Conservation (phyloP, 2,329 filamentous ascomycete species). For the Pseudopithomyces maydicus region DNA sequence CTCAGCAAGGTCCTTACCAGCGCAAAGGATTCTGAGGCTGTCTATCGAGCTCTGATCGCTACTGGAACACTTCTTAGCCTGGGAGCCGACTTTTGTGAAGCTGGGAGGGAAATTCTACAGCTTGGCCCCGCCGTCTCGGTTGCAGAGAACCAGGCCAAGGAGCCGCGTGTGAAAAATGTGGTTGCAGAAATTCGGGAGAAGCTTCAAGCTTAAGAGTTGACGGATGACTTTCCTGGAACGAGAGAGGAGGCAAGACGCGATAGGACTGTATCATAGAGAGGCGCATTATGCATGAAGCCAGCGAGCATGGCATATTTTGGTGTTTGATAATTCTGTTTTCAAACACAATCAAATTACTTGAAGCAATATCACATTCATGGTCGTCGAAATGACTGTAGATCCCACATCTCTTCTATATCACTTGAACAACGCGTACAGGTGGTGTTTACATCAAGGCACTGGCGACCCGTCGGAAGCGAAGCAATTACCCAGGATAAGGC, state of each 20-base stretch:
- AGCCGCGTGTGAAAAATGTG: constrained; percentile 65
- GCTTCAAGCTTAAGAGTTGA: constrained; percentile 34
- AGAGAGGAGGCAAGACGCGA: neutral
- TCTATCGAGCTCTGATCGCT: constrained; percentile 82
- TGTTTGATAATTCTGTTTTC: neutral
- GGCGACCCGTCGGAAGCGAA: too few species aligned
- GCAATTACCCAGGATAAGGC: too few species aligned
- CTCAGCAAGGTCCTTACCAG: constrained; percentile 66
- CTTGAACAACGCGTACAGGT: too few species aligned
- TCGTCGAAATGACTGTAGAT: neutral
- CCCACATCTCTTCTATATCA: too few species aligned
- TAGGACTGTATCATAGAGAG: constrained; percentile 9
- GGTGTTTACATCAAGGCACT: too few species aligned
- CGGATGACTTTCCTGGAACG: neutral
- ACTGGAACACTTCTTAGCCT: constrained; percentile 76
- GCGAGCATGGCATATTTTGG: constrained; percentile 2
- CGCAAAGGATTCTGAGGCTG: constrained; percentile 78
- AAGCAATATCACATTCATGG: neutral
- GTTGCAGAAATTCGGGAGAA: constrained; percentile 63
- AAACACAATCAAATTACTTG: neutral
- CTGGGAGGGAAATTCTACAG: constrained; percentile 62
- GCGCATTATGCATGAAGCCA: neutral
- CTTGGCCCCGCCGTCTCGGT: constrained; percentile 54
- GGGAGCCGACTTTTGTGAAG: constrained; percentile 63
- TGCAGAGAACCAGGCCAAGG: constrained; percentile 60